Base-by-base conservation (phyloP, 805 yeast species). In the Metschnikowia bowlesiae region DNA sequence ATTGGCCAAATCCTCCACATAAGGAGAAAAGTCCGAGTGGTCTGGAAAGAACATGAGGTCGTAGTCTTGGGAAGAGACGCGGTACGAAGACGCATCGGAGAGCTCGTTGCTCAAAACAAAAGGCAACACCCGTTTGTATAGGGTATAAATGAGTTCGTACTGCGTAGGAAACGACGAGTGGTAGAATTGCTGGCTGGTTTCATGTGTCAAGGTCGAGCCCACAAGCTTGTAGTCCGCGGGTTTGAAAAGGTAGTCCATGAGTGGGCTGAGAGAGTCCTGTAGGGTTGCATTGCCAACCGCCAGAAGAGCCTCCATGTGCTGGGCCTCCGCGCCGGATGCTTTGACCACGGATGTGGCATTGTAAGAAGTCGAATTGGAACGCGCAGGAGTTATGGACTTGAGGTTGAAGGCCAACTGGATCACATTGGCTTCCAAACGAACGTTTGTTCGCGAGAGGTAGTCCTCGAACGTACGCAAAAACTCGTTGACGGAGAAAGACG, bases 351-450 rank as follows among this genome's bases (percentile, higher is more conserved):
- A 3, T 5, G 39, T 26, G 10, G n/a, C 11, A 9, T 35, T 34
- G 28, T 35, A 4, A 16, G 37, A 41, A 2, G 37, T 22, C 14
- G 40, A 28, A 29, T 34, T 44, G 16, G 14, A 30, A 4, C 16
- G 14, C 11, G 9, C 4, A 9, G 6, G 16, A 8, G 46, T 14
- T 89, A 67, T 60, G 35, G 64, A 50, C 30, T 62, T 60, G 43
- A 68, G 57, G 40, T 60, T 62, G 45, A 68, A 49, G 29, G 72
- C 55, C 8, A 74, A 10, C 49, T 65, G 69, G n/a, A 73, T 39
- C 26, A 63, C 53, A 47, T 65, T 66, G n/a, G 67, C 74, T 38
- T 67, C 58, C 56, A 66, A 46, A 48, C 66, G 67, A 35, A 70
- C 63, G 50, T 71, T 72, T 4, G 75, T 65, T 2, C 35, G 28